A percentile compares a stretch with the other conserved stretches of the same genome.
phyloP scores from a whole-genome alignment of 331 rosid species.

The Telfairia occidentalis region DNA sequence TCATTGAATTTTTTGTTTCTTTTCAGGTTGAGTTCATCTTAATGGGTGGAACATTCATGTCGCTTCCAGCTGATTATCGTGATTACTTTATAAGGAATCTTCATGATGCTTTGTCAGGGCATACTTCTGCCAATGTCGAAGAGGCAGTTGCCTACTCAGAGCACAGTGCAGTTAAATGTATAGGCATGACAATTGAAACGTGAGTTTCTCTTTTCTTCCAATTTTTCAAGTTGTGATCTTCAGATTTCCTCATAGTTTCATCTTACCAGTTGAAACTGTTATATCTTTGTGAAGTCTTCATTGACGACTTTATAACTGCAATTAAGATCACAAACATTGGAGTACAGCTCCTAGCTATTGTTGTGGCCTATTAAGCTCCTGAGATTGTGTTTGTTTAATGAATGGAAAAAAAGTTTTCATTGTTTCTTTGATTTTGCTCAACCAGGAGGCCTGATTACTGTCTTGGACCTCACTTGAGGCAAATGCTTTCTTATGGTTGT shows the following conservation, averaged over 20 bases:
- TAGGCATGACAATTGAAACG: conserved; percentile 99
- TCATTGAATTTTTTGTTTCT: conserved; percentile 16
- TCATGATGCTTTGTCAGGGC: conserved; percentile 95
- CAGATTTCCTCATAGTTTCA: background rate
- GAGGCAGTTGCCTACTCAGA: conserved; percentile 94
- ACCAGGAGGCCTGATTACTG: conserved; percentile 98
- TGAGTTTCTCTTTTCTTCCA: conserved; percentile 26
- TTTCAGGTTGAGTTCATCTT: conserved; percentile 88
- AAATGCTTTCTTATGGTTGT: conserved; percentile 95
- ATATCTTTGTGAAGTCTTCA: background rate
- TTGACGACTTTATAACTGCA: background rate
- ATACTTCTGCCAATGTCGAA: conserved; percentile 89
- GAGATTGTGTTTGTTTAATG: background rate
- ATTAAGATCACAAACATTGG: background rate
- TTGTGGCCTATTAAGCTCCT: background rate
- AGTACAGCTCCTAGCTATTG: background rate
- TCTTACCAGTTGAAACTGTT: background rate
- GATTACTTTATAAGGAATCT: conserved; percentile 85
- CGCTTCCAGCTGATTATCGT: conserved; percentile 83
- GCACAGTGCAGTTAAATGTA: conserved; percentile 83
- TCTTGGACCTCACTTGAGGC: conserved; percentile 96
- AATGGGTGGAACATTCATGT: conserved; percentile 99
- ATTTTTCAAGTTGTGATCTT: background rate
- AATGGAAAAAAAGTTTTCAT: background rate
- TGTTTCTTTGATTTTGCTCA: conserved; percentile 14